Evolutionary conservation across 805 yeast genomes (phyloP), one percentile per base, ranked within the genome.

Genomic region (Wickerhamiella spandovensis): DNA sequence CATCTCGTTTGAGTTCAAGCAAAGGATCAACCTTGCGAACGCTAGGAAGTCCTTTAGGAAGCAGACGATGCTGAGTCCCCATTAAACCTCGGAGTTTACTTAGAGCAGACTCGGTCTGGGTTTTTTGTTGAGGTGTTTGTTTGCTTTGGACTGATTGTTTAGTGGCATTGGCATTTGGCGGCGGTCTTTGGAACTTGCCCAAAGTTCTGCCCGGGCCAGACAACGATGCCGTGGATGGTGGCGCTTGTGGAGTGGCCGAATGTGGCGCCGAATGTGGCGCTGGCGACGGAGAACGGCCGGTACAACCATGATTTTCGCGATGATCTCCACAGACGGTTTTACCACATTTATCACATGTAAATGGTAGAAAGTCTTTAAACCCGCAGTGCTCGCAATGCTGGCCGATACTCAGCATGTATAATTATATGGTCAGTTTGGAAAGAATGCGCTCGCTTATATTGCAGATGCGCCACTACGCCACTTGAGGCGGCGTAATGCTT

Each of bases 321-420:
- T 71, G 75, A 28, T 63, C 62, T 17, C 63, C 57, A 54, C 75
- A 71, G 55, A 55, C 66, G 5, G 61, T 55, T 45, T 61, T 60
- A 28, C 58, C 58, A 54, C 75, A 71, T 39, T 56, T 58, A 43
- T 60, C 63, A 51, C 75, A 71, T 24, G 54, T 56, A 53, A 68
- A 70, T 39, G 75, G 75, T 25, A 71, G 63, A 48, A 71, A 71
- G 58, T 71, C 75, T 23, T 69, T 59, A 49, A 60, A 62, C 43
- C 62, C 58, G 56, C 75, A 71, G 43, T 54, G 48, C 45, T 52
- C 49, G 61, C 75, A 71, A 56, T 71, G 70, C 47, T 57, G 53
- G 37, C 75, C 75, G 21, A 68, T 58, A 47, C 35, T 25, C 17
- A 44, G 46, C 46, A 44, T 44, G 46, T 10, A n/a, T n/a, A n/a